Evolutionary conservation across 73 alveolate species (phyloP).

Genomic region (Paramecium pentaurelia): DNA sequence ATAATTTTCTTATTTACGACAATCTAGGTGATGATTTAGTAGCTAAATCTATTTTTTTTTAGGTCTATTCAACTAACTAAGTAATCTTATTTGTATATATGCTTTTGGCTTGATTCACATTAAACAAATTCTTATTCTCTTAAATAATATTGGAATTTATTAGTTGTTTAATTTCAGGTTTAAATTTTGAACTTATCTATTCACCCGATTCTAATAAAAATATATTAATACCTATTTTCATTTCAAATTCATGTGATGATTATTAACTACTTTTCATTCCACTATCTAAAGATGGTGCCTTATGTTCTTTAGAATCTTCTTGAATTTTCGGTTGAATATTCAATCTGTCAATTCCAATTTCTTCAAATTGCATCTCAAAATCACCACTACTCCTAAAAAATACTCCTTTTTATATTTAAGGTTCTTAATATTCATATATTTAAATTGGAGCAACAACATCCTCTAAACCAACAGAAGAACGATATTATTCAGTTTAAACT

Average conservation of each 20-base stretch:
- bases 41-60: not conserved
- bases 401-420: conserved; percentile 13
- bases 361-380: conserved; percentile 43
- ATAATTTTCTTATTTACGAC: not conserved
- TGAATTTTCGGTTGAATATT: not conserved
- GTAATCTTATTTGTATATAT: conserved; percentile 31
- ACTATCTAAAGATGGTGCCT: not conserved
- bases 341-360: not conserved
- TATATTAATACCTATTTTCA: not conserved
- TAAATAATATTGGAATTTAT: not conserved
- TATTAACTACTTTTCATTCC: not conserved
- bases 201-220: conserved; percentile 4
- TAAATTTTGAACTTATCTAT: not conserved
- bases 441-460: not conserved
- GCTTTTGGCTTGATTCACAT: conserved; percentile 21
- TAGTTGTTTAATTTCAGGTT: conserved; percentile 11
- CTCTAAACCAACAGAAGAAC: conserved; percentile 25
- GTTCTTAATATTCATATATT: conserved; percentile 4
- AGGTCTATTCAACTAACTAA: conserved; percentile 12
- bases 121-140: conserved; percentile 15
- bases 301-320: not conserved
- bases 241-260: not conserved
- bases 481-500: not conserved
- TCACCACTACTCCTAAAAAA: not conserved
- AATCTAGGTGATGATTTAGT: not conserved